These are phyloP conservation scores for Ogataea angusta DNA, from an alignment of 805 yeast species.

Conservation along the genomic window DNA sequence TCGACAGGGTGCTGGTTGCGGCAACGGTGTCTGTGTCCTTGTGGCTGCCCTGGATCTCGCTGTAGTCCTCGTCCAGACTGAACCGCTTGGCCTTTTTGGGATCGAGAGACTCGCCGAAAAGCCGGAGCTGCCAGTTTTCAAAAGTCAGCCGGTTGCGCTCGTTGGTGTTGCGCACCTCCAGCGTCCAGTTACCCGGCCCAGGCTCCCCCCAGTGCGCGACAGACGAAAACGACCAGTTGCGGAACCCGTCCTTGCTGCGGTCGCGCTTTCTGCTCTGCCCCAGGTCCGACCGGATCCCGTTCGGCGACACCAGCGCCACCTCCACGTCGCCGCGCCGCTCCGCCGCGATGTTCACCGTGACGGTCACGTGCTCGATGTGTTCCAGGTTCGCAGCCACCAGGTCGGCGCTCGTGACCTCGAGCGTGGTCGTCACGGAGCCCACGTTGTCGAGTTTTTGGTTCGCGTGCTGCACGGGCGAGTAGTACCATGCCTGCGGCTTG, in stretches of 20 bases:
- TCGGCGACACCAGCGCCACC: constrained; percentile 68
- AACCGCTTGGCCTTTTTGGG: constrained; percentile 56
- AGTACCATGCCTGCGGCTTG: constrained; percentile 88
- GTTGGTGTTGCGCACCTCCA: constrained; percentile 54
- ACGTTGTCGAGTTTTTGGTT: constrained; percentile 22
- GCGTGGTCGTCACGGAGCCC: constrained; percentile 28
- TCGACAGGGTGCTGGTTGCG: constrained; percentile 7
- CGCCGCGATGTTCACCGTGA: constrained; percentile 68
- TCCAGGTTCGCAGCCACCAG: constrained; percentile 58
- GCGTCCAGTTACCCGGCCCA: constrained; percentile 79
- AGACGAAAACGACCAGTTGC: constrained; percentile 88
- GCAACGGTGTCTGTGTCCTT: constrained; percentile 18
- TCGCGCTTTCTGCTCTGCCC: constrained; percentile 69
- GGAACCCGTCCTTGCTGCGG: constrained; percentile 52
- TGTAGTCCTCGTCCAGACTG: constrained; percentile 48
- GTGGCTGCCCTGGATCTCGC: constrained; percentile 30
- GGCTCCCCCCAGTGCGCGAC: constrained; percentile 97
- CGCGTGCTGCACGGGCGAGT: constrained; percentile 42
- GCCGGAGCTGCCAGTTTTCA: constrained; percentile 67
- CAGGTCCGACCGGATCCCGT: constrained; percentile 67
- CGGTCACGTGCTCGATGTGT: constrained; percentile 80
- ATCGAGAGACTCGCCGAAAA: constrained; percentile 80
- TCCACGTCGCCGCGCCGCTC: constrained; percentile 66
- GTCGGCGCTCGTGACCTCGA: constrained; percentile 46
- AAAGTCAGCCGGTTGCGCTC: constrained; percentile 41